phyloP scores from a whole-genome alignment of 306 rosid species.

The Castanea sativa region DNA sequence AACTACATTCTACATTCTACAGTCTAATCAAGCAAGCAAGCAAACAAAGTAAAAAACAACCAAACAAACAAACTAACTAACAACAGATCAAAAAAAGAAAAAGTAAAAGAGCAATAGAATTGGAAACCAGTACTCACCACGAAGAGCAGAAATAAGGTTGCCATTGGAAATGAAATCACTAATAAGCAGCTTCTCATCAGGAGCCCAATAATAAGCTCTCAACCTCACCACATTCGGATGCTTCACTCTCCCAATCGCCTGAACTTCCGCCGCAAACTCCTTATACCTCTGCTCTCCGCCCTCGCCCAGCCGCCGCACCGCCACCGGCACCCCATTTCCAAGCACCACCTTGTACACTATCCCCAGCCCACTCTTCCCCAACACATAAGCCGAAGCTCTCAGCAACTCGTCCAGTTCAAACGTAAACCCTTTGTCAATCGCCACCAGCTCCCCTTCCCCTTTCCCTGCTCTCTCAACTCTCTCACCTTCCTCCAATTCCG shows the following conservation, averaged over 20 bases:
- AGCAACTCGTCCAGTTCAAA: slow-evolving; percentile 93
- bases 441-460: slow-evolving; percentile 80
- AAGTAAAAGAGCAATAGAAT: background rate
- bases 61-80: background rate
- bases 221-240: slow-evolving; percentile 83
- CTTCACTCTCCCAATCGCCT: slow-evolving; percentile 85
- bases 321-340: slow-evolving; percentile 94
- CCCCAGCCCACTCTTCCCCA: slow-evolving; percentile 96
- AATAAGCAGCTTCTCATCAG: slow-evolving; percentile 92
- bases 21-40: background rate
- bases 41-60: background rate
- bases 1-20: background rate
- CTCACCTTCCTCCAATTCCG: slow-evolving; percentile 66
- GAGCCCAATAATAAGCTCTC: slow-evolving; percentile 95
- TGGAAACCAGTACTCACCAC: slow-evolving; percentile 41
- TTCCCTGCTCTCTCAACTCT: slow-evolving; percentile 30
- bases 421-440: slow-evolving; percentile 79
- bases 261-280: slow-evolving; percentile 87
- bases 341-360: slow-evolving; percentile 97
- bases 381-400: slow-evolving; percentile 90
- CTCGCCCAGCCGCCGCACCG: slow-evolving; percentile 92
- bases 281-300: slow-evolving; percentile 95
- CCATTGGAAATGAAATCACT: slow-evolving; percentile 93
- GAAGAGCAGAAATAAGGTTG: slow-evolving; percentile 71
- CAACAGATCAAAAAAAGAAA: no score